Percentiles rank a stretch among this genome's conserved stretches.
phyloP scores from a whole-genome alignment of 1,139 yeast genomes.

The Blastobotrys apis region DNA sequence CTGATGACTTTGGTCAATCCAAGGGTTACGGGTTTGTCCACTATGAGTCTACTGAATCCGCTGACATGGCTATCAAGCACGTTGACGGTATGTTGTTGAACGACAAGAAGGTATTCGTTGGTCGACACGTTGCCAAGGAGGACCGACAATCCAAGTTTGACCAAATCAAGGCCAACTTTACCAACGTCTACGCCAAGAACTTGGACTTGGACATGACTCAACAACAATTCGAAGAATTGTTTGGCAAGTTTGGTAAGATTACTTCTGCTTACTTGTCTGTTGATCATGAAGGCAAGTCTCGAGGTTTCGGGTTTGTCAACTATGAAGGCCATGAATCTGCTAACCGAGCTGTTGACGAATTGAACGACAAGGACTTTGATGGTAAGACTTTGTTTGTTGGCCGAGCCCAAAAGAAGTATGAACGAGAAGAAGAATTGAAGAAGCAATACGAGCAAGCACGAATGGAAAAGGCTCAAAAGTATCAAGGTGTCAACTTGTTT shows the following conservation, averaged over 20 bases:
- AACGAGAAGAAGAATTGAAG: constrained; percentile 95
- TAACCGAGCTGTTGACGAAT: constrained; percentile 82
- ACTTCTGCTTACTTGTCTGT: constrained; percentile 81
- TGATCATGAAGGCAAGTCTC: constrained; percentile 85
- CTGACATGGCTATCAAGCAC: constrained; percentile 91
- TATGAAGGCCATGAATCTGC: constrained; percentile 85
- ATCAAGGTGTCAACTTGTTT: constrained; percentile 96
- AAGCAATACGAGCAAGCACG: constrained; percentile 92
- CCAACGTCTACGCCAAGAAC: constrained; percentile 94
- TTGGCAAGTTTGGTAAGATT: constrained; percentile 70
- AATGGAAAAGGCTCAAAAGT: constrained; percentile 87
- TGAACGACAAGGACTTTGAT: constrained; percentile 75
- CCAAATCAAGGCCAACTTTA: constrained; percentile 87
- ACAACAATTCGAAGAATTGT: constrained; percentile 63
- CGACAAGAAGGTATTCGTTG: constrained; percentile 95
- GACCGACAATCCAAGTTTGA: constrained; percentile 95
- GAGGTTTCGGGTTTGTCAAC: constrained; percentile 96
- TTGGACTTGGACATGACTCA: constrained; percentile 70
- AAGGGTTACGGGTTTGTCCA: constrained; percentile 98
- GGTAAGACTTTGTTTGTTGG: constrained; percentile 91
- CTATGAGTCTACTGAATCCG: constrained; percentile 90
- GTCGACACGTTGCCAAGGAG: constrained; percentile 86
- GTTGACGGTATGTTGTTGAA: constrained; percentile 98
- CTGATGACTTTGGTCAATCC: constrained; percentile 87
- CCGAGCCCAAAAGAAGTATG: constrained; percentile 98